phyloP scores from a whole-genome alignment of 345 rosid genomes.

The Lepidium aucheri region DNA sequence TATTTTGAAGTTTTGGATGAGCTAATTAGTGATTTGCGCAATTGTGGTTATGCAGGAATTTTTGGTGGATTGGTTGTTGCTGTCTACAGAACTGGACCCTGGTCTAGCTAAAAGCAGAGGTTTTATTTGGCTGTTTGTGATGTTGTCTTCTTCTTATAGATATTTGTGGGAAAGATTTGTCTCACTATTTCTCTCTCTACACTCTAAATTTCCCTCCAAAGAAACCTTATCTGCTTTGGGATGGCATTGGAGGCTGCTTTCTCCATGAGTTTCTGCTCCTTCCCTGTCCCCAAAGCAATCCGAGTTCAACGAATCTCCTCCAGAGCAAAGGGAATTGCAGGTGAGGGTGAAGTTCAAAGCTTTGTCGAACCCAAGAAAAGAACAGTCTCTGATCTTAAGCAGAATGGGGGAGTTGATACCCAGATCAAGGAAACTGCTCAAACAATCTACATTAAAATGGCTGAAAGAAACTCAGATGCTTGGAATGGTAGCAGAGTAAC shows the following conservation, averaged over 20 bases:
- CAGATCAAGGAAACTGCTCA: constrained; percentile 2
- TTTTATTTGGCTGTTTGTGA: constrained; percentile 16
- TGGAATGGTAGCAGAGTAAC: neutral
- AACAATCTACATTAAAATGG: neutral
- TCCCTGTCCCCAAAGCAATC: constrained; percentile 4
- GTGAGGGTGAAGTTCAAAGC: constrained; percentile 10
- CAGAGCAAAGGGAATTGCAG: neutral
- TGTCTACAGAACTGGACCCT: neutral
- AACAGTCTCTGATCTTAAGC: neutral
- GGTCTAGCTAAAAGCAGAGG: neutral
- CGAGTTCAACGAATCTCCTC: neutral
- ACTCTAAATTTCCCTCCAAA: constrained; percentile 1
- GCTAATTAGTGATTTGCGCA: neutral
- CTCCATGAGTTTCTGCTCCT: constrained; percentile 23
- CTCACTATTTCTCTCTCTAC: constrained; percentile 9
- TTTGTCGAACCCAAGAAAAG: neutral
- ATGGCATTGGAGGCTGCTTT: constrained; percentile 17
- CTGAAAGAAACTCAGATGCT: neutral
- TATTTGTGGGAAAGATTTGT: neutral
- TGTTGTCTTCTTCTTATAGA: constrained; percentile 10
- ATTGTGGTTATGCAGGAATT: neutral
- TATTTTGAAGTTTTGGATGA: neutral
- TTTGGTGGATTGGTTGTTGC: neutral
- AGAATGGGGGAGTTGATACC: neutral
- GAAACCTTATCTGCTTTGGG: constrained; percentile 21